Percentiles rank a stretch among this genome's conserved stretches.
Conservation (phyloP, 225 moss, liverwort and hornwort species). For the Ulota crispa region DNA sequence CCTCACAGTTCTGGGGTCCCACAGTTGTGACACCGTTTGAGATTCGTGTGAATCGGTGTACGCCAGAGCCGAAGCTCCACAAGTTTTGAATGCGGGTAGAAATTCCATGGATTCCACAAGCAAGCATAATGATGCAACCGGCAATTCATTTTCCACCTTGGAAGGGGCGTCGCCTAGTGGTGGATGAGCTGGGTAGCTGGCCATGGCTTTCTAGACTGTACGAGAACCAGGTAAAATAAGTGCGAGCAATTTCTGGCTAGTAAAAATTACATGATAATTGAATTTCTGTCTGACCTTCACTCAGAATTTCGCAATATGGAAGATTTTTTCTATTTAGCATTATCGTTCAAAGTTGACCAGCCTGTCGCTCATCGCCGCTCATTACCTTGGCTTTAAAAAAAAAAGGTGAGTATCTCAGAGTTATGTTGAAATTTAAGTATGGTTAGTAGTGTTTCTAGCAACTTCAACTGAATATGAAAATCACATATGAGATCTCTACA, state of each 20-base stretch:
- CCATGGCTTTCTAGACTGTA: constrained; percentile 17
- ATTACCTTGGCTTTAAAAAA: too few species aligned
- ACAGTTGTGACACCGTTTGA: background rate
- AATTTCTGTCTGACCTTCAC: background rate
- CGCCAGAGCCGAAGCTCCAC: background rate
- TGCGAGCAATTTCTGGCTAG: background rate
- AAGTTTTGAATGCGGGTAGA: background rate
- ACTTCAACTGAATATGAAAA: too few species aligned
- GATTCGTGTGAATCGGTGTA: background rate
- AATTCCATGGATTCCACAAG: background rate
- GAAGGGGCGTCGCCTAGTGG: background rate
- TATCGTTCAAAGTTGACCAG: background rate
- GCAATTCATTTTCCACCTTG: background rate
- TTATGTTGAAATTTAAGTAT: too few species aligned
- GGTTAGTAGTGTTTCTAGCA: too few species aligned
- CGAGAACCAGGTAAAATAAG: background rate
- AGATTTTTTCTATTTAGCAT: background rate
- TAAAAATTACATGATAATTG: background rate
- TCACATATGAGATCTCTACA: too few species aligned
- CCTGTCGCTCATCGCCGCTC: background rate
- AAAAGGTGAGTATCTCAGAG: too few species aligned
- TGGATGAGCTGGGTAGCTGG: constrained; percentile 11
- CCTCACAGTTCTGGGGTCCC: background rate
- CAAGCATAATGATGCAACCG: background rate
- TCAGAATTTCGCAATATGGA: background rate